These are phyloP conservation scores for Pseudognaphalium luteoalbum DNA, from an alignment of 129 eudicot species.

Conservation along the genomic window DNA sequence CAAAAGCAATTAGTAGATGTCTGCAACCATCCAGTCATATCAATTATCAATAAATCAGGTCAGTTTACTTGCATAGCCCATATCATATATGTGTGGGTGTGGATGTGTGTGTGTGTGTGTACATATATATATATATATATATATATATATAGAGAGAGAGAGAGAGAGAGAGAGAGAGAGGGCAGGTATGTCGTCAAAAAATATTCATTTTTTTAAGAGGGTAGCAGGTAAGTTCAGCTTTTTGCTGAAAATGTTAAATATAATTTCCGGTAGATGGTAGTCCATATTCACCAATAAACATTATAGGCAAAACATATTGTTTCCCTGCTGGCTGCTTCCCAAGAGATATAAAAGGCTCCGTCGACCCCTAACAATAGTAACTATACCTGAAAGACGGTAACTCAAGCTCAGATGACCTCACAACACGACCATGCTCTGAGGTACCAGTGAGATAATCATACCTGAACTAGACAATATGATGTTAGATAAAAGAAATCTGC, in stretches of 20 bases:
- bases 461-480: constrained; percentile 60
- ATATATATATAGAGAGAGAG: not conserved
- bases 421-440: constrained; percentile 84
- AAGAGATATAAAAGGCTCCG: not conserved
- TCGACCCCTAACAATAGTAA: not conserved
- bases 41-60: constrained; percentile 5
- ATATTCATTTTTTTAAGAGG: not conserved
- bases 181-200: not conserved
- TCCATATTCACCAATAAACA: not conserved
- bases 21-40: constrained; percentile 39
- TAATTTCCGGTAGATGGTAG: not conserved
- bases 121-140: not conserved
- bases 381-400: constrained; percentile 84
- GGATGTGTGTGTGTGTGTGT: not conserved
- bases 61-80: constrained; percentile 18
- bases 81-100: not conserved
- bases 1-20: constrained; percentile 91
- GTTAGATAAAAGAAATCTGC: constrained; percentile 12
- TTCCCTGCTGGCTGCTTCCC: not conserved
- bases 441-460: constrained; percentile 94
- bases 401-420: constrained; percentile 73
- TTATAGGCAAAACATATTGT: not conserved
- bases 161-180: too few species aligned
- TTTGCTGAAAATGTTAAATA: not conserved
- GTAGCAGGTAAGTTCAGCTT: too few species aligned